Conservation (phyloP, 2,329 filamentous ascomycete genomes). For the Pezicula carpinea region DNA sequence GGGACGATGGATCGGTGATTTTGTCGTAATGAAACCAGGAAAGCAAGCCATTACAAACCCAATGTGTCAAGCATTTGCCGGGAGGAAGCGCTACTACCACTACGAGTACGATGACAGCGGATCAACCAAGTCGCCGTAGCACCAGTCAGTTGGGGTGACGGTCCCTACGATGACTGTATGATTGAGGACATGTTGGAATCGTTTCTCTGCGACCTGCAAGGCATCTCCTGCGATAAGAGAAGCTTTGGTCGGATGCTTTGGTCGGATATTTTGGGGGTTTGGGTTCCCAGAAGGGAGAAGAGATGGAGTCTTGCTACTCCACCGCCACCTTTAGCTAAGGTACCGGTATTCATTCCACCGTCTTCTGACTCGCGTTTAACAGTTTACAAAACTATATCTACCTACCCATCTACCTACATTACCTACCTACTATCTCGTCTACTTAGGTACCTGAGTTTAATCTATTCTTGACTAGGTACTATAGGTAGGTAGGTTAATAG, state of each 20-base stretch:
- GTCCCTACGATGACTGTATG: neutral
- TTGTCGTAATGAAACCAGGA: conserved; percentile 2
- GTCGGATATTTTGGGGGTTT: neutral
- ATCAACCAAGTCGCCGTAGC: no score
- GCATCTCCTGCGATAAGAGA: neutral
- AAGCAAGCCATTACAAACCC: conserved; percentile 14
- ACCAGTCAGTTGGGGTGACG: neutral
- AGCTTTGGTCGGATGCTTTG: neutral
- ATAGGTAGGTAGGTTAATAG: no score
- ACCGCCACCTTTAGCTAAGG: no score
- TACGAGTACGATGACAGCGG: neutral
- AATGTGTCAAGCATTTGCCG: conserved; percentile 5
- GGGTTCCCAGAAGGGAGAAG: neutral
- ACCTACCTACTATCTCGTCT: no score
- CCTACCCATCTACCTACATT: no score
- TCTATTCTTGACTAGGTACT: no score
- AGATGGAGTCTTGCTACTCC: no score
- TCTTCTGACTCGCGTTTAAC: no score
- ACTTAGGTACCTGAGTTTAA: no score
- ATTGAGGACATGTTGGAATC: neutral
- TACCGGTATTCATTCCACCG: no score
- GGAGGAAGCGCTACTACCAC: conserved; percentile 3
- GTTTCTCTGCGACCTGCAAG: neutral
- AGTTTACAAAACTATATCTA: no score
- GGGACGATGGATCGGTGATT: neutral